Evolutionary conservation across 257 asterid genomes (phyloP).

Genomic region (Schizonepeta tenuifolia): DNA sequence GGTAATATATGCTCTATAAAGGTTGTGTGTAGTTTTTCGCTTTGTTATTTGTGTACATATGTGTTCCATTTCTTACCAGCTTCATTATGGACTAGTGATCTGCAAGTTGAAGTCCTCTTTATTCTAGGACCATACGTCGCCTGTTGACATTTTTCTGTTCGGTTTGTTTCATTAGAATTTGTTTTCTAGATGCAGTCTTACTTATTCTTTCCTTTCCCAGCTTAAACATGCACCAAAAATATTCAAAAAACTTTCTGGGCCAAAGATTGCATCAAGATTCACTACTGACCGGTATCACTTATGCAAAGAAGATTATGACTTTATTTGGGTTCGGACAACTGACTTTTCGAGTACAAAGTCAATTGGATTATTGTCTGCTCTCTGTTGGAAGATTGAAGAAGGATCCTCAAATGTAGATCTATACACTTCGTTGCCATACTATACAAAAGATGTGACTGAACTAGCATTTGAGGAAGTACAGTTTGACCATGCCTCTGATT

Average conservation of each 20-base stretch:
- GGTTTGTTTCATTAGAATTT: background rate
- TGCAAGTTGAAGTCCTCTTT: slow-evolving; percentile 14
- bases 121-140: background rate
- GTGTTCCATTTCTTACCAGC: background rate
- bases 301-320: slow-evolving; percentile 79
- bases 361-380: slow-evolving; percentile 71
- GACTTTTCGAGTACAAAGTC: slow-evolving; percentile 77
- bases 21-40: background rate
- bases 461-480: slow-evolving; percentile 52
- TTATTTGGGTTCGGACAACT: slow-evolving; percentile 84
- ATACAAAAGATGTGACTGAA: slow-evolving; percentile 43
- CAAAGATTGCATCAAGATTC: slow-evolving; percentile 62
- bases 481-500: slow-evolving; percentile 43
- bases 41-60: background rate
- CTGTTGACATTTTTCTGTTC: background rate
- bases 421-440: slow-evolving; percentile 55
- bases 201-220: slow-evolving; percentile 33
- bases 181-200: slow-evolving; percentile 10
- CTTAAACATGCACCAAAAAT: slow-evolving; percentile 85
- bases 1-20: background rate
- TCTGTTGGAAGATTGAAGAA: slow-evolving; percentile 69
- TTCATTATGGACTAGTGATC: background rate
- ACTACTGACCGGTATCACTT: slow-evolving; percentile 64
- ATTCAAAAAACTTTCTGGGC: slow-evolving; percentile 68
- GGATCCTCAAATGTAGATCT: slow-evolving; percentile 46